Evolutionary conservation across 169 alveolate species (phyloP).

Genomic region (Cryptosporidium ryanae): DNA sequence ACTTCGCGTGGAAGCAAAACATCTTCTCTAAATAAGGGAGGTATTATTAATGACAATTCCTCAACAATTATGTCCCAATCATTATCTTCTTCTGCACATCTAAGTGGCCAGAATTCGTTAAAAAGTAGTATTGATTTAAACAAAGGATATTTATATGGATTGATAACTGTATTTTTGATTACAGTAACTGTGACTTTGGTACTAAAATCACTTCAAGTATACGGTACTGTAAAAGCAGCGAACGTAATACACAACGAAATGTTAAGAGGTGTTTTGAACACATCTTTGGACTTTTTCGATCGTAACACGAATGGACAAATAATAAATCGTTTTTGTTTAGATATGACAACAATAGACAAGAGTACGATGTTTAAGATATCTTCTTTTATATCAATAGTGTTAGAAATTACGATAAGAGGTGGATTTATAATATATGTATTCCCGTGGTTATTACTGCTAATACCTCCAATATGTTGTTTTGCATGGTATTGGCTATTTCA

Average conservation of each 20-base stretch:
- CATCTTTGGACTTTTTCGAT: slow-evolving; percentile 78
- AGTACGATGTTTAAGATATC: slow-evolving; percentile 76
- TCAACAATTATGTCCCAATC: background rate
- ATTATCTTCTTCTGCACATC: background rate
- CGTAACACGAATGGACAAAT: slow-evolving; percentile 78
- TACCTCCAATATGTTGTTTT: slow-evolving; percentile 55
- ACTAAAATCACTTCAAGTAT: slow-evolving; percentile 14
- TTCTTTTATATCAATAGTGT: slow-evolving; percentile 70
- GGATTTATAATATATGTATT: slow-evolving; percentile 57
- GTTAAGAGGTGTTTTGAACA: slow-evolving; percentile 59
- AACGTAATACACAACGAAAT: slow-evolving; percentile 76
- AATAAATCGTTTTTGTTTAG: slow-evolving; percentile 78
- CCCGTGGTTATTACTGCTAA: slow-evolving; percentile 51
- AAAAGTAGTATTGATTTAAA: slow-evolving; percentile 15
- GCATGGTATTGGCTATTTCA: slow-evolving; percentile 65
- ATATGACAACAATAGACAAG: slow-evolving; percentile 76
- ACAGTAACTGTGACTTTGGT: background rate
- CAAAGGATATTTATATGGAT: slow-evolving; percentile 24
- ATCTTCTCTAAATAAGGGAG: background rate
- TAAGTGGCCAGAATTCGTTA: background rate
- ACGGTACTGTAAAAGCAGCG: slow-evolving; percentile 74
- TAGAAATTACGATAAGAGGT: slow-evolving; percentile 74
- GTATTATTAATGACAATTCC: background rate
- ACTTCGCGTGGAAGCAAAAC: slow-evolving; percentile 43
- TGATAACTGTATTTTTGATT: slow-evolving; percentile 30